These are phyloP conservation scores for Paraconiothyrium sp. DNA, from an alignment of 2,329 filamentous ascomycete genomes.

Conservation along the genomic window DNA sequence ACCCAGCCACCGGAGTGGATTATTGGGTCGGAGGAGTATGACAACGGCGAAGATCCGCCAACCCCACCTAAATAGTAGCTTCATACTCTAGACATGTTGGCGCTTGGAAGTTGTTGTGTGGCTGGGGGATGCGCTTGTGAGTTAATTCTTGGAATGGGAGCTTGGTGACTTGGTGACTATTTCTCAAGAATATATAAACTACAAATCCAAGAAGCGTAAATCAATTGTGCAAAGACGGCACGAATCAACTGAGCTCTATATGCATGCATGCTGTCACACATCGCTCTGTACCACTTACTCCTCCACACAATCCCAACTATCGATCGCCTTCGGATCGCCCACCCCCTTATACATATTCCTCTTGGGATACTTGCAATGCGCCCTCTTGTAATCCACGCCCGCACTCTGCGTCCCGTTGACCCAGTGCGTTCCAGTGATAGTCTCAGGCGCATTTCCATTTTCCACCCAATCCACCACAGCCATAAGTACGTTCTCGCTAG, in stretches of 20 bases:
- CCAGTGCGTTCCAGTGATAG: constrained; percentile 42
- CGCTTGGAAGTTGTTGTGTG: background rate
- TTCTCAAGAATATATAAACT: no score
- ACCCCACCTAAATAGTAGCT: no score
- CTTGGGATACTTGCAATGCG: constrained; percentile 51
- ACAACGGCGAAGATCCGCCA: no score
- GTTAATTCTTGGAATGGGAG: background rate
- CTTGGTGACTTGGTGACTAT: no score
- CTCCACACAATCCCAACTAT: constrained; percentile 47
- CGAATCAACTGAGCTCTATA: background rate
- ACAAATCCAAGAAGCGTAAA: no score
- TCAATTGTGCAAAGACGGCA: background rate
- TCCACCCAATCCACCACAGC: constrained; percentile 61
- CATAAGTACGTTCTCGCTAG: constrained; percentile 57
- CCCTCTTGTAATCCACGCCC: constrained; percentile 45
- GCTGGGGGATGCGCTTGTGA: background rate
- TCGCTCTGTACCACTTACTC: background rate
- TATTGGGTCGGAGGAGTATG: no score
- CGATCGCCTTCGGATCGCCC: constrained; percentile 39
- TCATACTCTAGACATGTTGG: no score
- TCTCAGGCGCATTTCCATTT: constrained; percentile 53
- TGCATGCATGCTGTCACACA: background rate
- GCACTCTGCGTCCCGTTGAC: constrained; percentile 38
- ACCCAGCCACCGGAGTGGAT: no score
- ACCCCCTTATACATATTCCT: constrained; percentile 45